phyloP scores from a whole-genome alignment of 805 yeast genomes.

The Lachancea sp. region DNA sequence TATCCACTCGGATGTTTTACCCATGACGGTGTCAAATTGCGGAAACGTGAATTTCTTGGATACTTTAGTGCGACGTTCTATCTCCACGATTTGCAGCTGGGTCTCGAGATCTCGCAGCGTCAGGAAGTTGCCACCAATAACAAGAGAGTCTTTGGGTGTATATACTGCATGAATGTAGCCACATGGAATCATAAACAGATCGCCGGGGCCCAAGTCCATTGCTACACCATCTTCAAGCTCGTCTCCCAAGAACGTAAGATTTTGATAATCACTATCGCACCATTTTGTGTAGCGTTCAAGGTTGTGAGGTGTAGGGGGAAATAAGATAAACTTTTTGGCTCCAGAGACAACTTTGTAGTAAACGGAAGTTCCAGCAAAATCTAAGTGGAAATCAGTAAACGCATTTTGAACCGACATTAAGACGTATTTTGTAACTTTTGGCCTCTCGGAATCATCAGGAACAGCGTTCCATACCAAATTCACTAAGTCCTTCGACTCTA shows the following conservation, averaged over 20 bases:
- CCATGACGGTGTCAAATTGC: conserved; percentile 55
- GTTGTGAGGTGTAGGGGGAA: conserved; percentile 67
- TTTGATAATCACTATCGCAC: conserved; percentile 60
- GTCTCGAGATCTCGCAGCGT: conserved; percentile 56
- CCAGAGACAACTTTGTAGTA: conserved; percentile 82
- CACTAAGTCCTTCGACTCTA: conserved; percentile 60
- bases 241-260: conserved; percentile 58
- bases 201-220: conserved; percentile 54
- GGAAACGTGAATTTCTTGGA: conserved; percentile 77
- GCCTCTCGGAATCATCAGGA: conserved; percentile 30
- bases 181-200: conserved; percentile 74
- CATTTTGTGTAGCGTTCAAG: conserved; percentile 58
- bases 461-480: conserved; percentile 50
- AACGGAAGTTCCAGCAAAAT: conserved; percentile 89
- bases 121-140: conserved; percentile 83
- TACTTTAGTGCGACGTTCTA: conserved; percentile 66
- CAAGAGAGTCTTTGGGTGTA: conserved; percentile 74
- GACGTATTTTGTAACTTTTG: conserved; percentile 69
- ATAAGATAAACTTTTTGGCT: conserved; percentile 63
- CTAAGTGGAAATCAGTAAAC: conserved; percentile 86
- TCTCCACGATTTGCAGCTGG: conserved; percentile 53
- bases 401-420: conserved; percentile 78
- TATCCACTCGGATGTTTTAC: conserved; percentile 20
- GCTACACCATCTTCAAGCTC: conserved; percentile 45
- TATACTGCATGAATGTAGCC: conserved; percentile 92